phyloP scores from a whole-genome alignment of 371 early-diverging fungal genomes.

The Gilbertella persicaria region DNA sequence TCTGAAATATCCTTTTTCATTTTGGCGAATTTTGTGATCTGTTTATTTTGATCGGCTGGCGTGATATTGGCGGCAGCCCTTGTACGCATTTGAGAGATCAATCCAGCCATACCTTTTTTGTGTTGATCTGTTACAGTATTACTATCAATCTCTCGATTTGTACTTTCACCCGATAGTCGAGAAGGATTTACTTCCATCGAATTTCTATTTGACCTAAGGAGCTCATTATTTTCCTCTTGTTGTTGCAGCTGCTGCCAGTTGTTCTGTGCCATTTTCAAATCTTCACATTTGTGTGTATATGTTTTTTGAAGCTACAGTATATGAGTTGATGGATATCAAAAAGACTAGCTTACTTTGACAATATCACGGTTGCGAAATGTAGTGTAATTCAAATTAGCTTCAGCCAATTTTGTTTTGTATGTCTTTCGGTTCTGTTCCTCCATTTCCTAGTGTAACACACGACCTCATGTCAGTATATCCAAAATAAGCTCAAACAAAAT shows the following conservation, averaged over 20 bases:
- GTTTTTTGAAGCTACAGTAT: slow-evolving; percentile 41
- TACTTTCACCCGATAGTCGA: slow-evolving; percentile 7
- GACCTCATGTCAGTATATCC: not conserved
- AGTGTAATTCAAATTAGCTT: slow-evolving; percentile 38
- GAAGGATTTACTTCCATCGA: slow-evolving; percentile 4
- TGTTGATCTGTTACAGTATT: slow-evolving; percentile 10
- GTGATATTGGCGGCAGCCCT: slow-evolving; percentile 19
- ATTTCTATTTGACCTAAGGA: slow-evolving; percentile 9
- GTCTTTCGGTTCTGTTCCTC: slow-evolving; percentile 39
- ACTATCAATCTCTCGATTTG: slow-evolving; percentile 16
- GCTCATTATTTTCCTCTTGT: slow-evolving; percentile 9
- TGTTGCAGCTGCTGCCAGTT: slow-evolving; percentile 29
- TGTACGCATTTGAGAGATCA: slow-evolving; percentile 46
- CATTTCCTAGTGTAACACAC: slow-evolving; percentile 20
- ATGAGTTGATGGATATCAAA: not conserved
- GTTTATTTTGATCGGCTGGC: slow-evolving; percentile 39
- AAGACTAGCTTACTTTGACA: slow-evolving; percentile 30
- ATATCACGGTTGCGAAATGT: slow-evolving; percentile 43
- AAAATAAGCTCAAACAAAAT: too few relatives aligned
- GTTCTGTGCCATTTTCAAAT: slow-evolving; percentile 29
- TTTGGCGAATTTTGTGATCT: slow-evolving; percentile 47
- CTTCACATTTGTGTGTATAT: slow-evolving; percentile 41
- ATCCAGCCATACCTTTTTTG: slow-evolving; percentile 40
- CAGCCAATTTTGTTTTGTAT: slow-evolving; percentile 26
- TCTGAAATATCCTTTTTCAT: slow-evolving; percentile 58